phyloP scores from a whole-genome alignment of 805 yeast genomes.

The Candida ortonii region DNA sequence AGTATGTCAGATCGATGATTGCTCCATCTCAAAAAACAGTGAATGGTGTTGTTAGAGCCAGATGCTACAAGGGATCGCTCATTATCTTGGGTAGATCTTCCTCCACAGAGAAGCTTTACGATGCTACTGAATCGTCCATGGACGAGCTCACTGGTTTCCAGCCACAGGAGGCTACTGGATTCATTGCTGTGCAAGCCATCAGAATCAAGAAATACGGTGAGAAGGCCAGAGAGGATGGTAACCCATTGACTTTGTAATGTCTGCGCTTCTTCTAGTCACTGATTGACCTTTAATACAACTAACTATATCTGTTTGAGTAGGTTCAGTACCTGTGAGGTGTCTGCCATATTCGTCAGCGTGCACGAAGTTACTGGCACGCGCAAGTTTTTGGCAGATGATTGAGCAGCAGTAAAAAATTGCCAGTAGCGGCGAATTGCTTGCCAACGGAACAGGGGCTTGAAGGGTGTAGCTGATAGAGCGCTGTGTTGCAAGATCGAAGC shows the following conservation, averaged over 20 bases:
- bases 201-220: conserved; percentile 98
- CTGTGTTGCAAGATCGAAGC: too few species aligned
- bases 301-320: too few species aligned
- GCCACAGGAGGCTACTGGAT: conserved; percentile 95
- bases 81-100: conserved; percentile 90
- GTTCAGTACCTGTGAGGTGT: too few species aligned
- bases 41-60: conserved; percentile 93
- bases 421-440: too few species aligned
- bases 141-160: conserved; percentile 97
- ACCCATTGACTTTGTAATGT: conserved; percentile 43
- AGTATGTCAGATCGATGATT: conserved; percentile 90
- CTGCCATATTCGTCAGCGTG: too few species aligned
- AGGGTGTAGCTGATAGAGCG: too few species aligned
- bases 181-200: conserved; percentile 96
- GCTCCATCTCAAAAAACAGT: conserved; percentile 92
- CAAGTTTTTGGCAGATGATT: too few species aligned
- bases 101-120: conserved; percentile 92
- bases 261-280: neutral
- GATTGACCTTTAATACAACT: too few species aligned
- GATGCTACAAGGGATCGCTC: conserved; percentile 88
- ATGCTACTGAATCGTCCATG: conserved; percentile 98
- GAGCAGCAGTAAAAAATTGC: too few species aligned
- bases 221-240: conserved; percentile 80
- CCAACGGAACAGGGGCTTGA: too few species aligned
- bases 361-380: too few species aligned